Evolutionary conservation across 345 rosid species (phyloP).

Genomic region (Aegle marmelos): DNA sequence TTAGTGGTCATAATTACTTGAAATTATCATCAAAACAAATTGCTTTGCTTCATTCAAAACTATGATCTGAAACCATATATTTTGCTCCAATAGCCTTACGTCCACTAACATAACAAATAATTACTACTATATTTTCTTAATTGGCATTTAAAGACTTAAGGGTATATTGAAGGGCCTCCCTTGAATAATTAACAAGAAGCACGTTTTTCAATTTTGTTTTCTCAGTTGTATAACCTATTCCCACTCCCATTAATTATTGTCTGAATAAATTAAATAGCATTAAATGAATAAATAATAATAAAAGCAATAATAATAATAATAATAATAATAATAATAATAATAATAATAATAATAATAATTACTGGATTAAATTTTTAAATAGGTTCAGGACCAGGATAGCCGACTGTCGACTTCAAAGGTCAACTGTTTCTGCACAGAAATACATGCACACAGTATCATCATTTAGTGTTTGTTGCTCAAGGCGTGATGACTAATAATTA

Average conservation of each 20-base stretch:
- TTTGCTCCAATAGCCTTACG: conserved; percentile 10
- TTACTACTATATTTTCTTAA: not conserved
- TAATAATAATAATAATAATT: not conserved
- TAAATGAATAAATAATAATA: not conserved
- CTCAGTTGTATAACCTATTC: not conserved
- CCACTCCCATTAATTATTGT: not conserved
- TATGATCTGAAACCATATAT: conserved; percentile 18
- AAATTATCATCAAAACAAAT: conserved; percentile 31
- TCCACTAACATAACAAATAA: conserved; percentile 22
- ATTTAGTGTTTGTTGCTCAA: conserved; percentile 38
- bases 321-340: not conserved
- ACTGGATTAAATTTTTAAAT: not conserved
- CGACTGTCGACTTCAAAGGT: conserved; percentile 41
- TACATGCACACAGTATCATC: conserved; percentile 38
- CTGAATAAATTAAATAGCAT: not conserved
- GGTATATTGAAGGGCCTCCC: not conserved
- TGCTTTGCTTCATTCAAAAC: conserved; percentile 1
- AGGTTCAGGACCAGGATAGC: not conserved
- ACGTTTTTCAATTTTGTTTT: not conserved
- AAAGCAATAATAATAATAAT: not conserved
- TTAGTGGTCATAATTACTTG: conserved; percentile 22
- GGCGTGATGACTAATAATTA: conserved; percentile 53
- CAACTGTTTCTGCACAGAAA: conserved; percentile 43
- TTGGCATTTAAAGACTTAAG: too few species aligned
- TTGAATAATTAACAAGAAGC: not conserved